Evolutionary conservation across 306 rosid genomes (phyloP).

Genomic region (Quercus mongolica): DNA sequence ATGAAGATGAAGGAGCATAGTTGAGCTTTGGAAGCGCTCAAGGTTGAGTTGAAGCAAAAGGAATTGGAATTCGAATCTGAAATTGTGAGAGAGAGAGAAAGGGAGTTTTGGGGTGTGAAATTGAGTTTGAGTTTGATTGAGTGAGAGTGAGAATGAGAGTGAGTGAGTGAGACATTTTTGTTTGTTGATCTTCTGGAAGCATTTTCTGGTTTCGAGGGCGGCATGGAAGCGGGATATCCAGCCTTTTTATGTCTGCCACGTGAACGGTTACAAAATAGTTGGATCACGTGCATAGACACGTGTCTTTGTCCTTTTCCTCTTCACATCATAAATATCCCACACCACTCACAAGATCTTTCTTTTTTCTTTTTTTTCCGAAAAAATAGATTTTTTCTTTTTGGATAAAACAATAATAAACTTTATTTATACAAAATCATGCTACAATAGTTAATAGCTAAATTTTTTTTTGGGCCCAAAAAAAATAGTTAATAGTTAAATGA

Average conservation of each 20-base stretch:
- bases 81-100: neutral
- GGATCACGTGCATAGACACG: slow-evolving; percentile 6
- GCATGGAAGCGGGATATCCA: neutral
- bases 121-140: too few species aligned
- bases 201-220: neutral
- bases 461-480: too few species aligned
- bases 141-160: neutral
- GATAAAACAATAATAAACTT: too few species aligned
- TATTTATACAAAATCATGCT: too few species aligned
- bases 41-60: neutral
- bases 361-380: too few species aligned
- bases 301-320: neutral
- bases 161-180: neutral
- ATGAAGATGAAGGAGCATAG: slow-evolving; percentile 41
- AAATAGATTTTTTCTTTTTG: too few species aligned
- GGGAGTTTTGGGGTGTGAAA: neutral
- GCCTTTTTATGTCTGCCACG: slow-evolving; percentile 43
- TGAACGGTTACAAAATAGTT: slow-evolving; percentile 26
- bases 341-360: too few species aligned
- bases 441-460: too few species aligned
- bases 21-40: neutral
- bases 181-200: neutral
- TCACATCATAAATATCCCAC: neutral
- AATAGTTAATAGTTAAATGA: too few species aligned
- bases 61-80: neutral